These are phyloP conservation scores for Posidonia oceanica DNA, from an alignment of 116 monocot species.

Conservation along the genomic window DNA sequence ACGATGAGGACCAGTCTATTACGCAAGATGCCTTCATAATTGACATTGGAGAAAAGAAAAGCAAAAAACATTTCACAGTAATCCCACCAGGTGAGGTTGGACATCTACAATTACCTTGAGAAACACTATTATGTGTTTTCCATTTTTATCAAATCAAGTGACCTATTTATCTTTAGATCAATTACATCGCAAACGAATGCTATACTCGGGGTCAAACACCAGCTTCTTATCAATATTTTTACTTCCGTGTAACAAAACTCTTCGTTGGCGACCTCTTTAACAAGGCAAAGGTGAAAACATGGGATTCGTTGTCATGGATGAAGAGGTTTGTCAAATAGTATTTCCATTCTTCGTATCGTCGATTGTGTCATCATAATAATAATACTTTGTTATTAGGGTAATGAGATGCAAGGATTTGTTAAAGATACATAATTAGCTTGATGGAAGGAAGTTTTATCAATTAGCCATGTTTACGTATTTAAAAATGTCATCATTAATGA, in stretches of 20 bases:
- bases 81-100: not conserved
- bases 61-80: not conserved
- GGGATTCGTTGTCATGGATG: too few species aligned
- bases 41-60: not conserved
- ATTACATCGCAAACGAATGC: not conserved
- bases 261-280: not conserved
- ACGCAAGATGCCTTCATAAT: not conserved
- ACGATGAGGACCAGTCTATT: not conserved
- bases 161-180: not conserved
- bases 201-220: not conserved
- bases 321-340: too few species aligned
- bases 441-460: too few species aligned
- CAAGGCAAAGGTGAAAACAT: too few species aligned
- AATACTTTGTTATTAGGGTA: too few species aligned
- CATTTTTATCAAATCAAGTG: not conserved
- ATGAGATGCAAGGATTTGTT: too few species aligned
- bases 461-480: too few species aligned
- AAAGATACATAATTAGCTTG: too few species aligned
- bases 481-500: too few species aligned
- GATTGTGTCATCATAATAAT: too few species aligned
- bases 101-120: not conserved
- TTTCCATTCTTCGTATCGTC: too few species aligned
- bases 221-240: not conserved
- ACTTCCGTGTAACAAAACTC: not conserved
- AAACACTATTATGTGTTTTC: not conserved